These are phyloP conservation scores for Elsinoe fawcettii DNA, from an alignment of 2,329 filamentous ascomycete species.

Conservation along the genomic window DNA sequence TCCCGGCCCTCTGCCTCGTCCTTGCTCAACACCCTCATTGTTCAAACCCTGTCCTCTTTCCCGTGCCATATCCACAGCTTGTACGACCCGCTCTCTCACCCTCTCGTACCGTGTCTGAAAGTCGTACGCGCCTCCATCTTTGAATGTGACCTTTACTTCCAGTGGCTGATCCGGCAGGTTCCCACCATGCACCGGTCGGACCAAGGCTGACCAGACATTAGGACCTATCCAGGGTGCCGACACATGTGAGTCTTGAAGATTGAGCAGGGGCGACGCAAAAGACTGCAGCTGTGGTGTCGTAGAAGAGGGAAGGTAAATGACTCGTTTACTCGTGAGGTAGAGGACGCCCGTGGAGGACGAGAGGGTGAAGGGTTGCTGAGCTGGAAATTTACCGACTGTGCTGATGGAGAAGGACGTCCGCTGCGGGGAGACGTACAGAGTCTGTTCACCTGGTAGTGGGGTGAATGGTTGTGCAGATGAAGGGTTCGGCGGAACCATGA, in stretches of 20 bases:
- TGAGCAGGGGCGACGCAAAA: constrained; percentile 81
- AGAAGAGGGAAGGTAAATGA: constrained; percentile 76
- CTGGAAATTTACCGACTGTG: constrained; percentile 50
- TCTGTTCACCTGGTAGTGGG: constrained; percentile 73
- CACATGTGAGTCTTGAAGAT: constrained; percentile 78
- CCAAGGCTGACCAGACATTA: constrained; percentile 76
- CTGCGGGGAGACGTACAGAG: constrained; percentile 70
- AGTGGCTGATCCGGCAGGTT: constrained; percentile 67
- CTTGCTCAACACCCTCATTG: constrained; percentile 26
- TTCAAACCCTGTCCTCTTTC: constrained; percentile 51
- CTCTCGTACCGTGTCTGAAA: constrained; percentile 77
- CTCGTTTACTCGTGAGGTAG: constrained; percentile 43
- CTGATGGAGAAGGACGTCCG: constrained; percentile 71
- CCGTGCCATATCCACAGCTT: constrained; percentile 67
- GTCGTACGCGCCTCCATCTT: constrained; percentile 89
- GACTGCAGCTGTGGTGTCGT: constrained; percentile 66
- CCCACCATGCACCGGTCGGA: constrained; percentile 74
- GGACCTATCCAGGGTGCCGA: constrained; percentile 86
- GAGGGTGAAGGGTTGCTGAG: constrained; percentile 30
- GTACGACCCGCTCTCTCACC: constrained; percentile 73
- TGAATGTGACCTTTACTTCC: constrained; percentile 80
- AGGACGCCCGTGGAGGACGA: constrained; percentile 22
- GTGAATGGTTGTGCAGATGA: constrained; percentile 56
- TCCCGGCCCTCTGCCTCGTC: constrained; percentile 31
- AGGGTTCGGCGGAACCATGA: constrained; percentile 70